Conservation (phyloP, 2,329 filamentous ascomycete genomes). For the Xylaria sp. region DNA sequence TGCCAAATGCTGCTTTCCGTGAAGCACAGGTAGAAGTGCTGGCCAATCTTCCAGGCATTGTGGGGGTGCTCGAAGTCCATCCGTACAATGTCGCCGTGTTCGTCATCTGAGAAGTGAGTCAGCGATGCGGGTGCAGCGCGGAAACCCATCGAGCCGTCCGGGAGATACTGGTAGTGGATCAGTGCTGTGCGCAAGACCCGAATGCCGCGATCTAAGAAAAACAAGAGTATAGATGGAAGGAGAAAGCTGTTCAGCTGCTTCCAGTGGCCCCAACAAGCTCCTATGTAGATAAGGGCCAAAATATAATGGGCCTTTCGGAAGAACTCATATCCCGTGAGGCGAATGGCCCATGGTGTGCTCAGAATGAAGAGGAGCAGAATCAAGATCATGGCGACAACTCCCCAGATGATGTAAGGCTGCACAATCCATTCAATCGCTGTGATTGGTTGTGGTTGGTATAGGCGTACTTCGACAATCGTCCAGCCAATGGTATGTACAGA, state of each 20-base stretch:
- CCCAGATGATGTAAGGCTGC: slow-evolving; percentile 78
- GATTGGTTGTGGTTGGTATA: slow-evolving; percentile 78
- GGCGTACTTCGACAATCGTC: slow-evolving; percentile 71
- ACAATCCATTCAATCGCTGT: slow-evolving; percentile 67
- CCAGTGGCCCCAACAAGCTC: slow-evolving; percentile 82
- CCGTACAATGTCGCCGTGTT: slow-evolving; percentile 71
- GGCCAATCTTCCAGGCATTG: slow-evolving; percentile 71
- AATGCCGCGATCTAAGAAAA: slow-evolving; percentile 71
- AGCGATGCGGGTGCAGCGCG: slow-evolving; percentile 62
- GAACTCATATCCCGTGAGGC: slow-evolving; percentile 78
- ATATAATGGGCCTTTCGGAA: slow-evolving; percentile 81
- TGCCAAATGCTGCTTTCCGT: slow-evolving; percentile 75
- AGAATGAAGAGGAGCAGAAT: slow-evolving; percentile 70
- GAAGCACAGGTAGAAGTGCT: slow-evolving; percentile 79
- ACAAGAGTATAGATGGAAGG: slow-evolving; percentile 72
- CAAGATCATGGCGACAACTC: slow-evolving; percentile 74
- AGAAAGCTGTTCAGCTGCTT: slow-evolving; percentile 74
- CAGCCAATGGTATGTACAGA: slow-evolving; percentile 77
- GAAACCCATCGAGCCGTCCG: slow-evolving; percentile 62
- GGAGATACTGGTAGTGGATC: slow-evolving; percentile 68
- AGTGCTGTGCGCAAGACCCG: slow-evolving; percentile 68
- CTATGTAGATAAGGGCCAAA: slow-evolving; percentile 78
- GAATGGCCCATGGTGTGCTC: slow-evolving; percentile 68
- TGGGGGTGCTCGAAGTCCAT: slow-evolving; percentile 73
- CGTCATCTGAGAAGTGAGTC: slow-evolving; percentile 64